Base-by-base conservation (phyloP, 2,329 filamentous ascomycete species). In the Sphaceloma murrayae region DNA sequence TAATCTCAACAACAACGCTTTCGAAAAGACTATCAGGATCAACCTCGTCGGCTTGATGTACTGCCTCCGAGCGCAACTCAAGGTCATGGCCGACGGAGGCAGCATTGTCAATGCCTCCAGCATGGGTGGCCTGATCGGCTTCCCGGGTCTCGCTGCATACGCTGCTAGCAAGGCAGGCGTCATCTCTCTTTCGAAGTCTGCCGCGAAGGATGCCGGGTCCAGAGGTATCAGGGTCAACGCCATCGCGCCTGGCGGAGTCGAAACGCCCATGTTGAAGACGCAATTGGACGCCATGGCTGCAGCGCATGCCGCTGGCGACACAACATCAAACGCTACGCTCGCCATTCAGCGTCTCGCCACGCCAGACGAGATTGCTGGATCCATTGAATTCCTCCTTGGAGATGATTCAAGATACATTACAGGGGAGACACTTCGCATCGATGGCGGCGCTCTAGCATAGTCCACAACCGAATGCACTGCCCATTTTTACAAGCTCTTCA, bases 31-130 rank as follows among this genome's bases (percentile, higher is more conserved):
- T 22, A 56, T 66, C 33, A 55, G 54, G 2, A 54, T 61, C 21
- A 62, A 61, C 48, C 34, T 58, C 4, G 59, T 56, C n/a, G 72
- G 73, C 4, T 56, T 69, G 19, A 69, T 74, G 56, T 67, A 72
- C 39, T 73, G 69, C 47, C 48, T 77, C 47, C 58, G 69, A 11
- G 67, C 68, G n/a, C 54, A 76, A 52, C 47, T 76, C 8, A 59
- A 56, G 10, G 60, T 63, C 16, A 66, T 74, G 45, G 51, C 50
- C 10, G 56, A 66, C 4, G 67, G 70, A 1, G 73, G 73, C 5
- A 75, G 73, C 48, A 77, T 80, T 53, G 75, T 80, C 44, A 78
- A 75, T 54, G 62, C 65, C 9, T 53, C 63, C 5, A 67, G 63
- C 47, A 57, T 61, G 8, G 63, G 64, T 7, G 70, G 69, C 0